Conservation (phyloP, 1,284 basidiomycete species). For the Ceratobasidium sp. region DNA sequence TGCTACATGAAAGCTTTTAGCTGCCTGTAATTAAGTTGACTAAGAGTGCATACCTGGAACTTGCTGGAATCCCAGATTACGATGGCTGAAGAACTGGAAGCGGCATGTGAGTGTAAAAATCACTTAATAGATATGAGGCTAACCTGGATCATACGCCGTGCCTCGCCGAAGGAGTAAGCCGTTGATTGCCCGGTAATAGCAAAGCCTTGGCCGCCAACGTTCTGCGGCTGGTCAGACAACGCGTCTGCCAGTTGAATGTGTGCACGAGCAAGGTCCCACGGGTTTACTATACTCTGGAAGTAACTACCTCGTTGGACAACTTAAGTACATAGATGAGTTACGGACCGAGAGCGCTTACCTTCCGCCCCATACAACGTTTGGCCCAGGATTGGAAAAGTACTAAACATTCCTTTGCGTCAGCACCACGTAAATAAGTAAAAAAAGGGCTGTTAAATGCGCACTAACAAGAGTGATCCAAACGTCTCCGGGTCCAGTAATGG, state of each 20-base stretch:
- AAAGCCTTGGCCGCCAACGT: constrained; percentile 6
- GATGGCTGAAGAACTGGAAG: constrained; percentile 4
- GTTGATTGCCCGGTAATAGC: constrained; percentile 12
- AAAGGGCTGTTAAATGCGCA: neutral
- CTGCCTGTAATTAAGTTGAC: neutral
- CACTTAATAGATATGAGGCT: neutral
- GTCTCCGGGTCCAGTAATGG: constrained; percentile 26
- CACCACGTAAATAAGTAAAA: neutral
- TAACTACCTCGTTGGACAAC: neutral
- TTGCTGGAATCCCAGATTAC: neutral
- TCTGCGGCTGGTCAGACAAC: neutral
- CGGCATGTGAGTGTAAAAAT: neutral
- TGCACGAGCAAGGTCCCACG: constrained; percentile 27
- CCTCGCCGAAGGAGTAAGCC: constrained; percentile 3
- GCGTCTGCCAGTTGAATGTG: constrained; percentile 21
- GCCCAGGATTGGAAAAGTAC: constrained; percentile 3
- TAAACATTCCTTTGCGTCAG: too few species aligned
- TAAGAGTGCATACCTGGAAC: constrained; percentile 7
- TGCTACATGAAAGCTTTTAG: neutral
- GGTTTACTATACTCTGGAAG: constrained; percentile 16
- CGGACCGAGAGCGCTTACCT: constrained; percentile 16
- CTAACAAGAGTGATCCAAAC: constrained; percentile 9
- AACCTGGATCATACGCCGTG: constrained; percentile 15
- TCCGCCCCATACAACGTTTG: constrained; percentile 11
- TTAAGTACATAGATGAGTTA: too few species aligned